Evolutionary conservation across 352 stramenopile species (phyloP).

Genomic region (Globisporangium nagaii): DNA sequence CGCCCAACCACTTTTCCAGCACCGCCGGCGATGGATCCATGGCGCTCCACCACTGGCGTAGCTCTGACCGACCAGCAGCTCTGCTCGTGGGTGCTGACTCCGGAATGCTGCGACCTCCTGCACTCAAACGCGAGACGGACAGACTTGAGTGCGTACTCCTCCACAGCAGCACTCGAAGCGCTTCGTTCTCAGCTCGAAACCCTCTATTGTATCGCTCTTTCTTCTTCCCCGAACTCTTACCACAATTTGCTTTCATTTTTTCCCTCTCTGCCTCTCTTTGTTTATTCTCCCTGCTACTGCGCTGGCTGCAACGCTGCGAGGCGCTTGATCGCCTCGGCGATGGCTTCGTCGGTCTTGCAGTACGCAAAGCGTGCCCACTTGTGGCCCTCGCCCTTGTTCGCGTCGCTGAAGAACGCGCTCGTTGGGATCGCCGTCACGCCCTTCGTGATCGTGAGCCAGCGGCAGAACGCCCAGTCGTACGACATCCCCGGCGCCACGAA

Average conservation of each 20-base stretch:
- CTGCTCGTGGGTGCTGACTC: no score
- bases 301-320: conserved; percentile 17
- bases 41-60: no score
- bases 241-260: background rate
- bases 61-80: no score
- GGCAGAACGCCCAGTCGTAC: conserved; percentile 90
- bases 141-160: no score
- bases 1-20: no score
- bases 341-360: conserved; percentile 95
- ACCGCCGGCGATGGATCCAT: no score
- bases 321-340: conserved; percentile 80
- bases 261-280: background rate
- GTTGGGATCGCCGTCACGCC: conserved; percentile 91
- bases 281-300: background rate
- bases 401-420: conserved; percentile 87
- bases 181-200: no score
- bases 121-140: no score
- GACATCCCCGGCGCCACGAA: conserved; percentile 50
- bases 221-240: no score
- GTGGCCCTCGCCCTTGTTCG: conserved; percentile 68
- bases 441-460: conserved; percentile 89
- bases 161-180: no score
- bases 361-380: conserved; percentile 92
- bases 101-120: no score
- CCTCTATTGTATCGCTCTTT: no score